Evolutionary conservation across 2,329 filamentous ascomycete species (phyloP), one percentile per base, ranked within the genome.

Genomic region (Neofusicoccum umdonicola): DNA sequence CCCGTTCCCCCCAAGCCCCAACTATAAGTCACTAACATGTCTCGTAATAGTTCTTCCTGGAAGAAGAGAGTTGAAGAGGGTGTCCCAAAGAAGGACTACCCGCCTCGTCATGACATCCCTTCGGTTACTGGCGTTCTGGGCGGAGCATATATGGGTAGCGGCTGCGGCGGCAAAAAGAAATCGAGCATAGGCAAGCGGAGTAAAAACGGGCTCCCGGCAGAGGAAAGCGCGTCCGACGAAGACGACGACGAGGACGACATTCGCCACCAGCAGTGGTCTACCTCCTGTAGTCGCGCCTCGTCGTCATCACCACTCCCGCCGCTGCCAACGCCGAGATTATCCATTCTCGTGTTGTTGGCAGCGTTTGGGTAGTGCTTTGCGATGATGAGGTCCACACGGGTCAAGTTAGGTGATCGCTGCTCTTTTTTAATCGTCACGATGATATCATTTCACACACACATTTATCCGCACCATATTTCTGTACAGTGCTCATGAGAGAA

Each of bases 11-110:
- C 27, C 1, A 31, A 31, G 6, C 27, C 27, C 27, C 27, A 31
- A 9, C 6, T 17, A 6, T 9, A 41, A 34, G 44, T 60, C 60
- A 17, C 58, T 68, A 51, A 63, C 45, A n/a, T 22, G 17, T 13
- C 9, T 13, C 9, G 62, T 12, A 3, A 42, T 57, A 92, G 89
- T 97, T 97, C 89, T 98, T 98, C 90, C 80, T 98, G 79, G 94
- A 98, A 79, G 93, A 97, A 74, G 85, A 88, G 76, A 85, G 82
- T 81, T 89, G 83, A 88, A 92, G 83, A 86, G 84, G 85, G 83
- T 84, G 77, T 84, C 77, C 78, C 81, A 72, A 73, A 82, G 72
- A 76, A 80, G 71, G 76, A 81, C 67, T 68, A 71, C 64, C 75
- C 41, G 47, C 47, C 44, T 41, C 75, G 52, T 60, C 44, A 60